A percentile compares a stretch with the other conserved stretches of the same genome.
Conservation (phyloP, 331 rosid genomes). For the Quercus phellos region DNA sequence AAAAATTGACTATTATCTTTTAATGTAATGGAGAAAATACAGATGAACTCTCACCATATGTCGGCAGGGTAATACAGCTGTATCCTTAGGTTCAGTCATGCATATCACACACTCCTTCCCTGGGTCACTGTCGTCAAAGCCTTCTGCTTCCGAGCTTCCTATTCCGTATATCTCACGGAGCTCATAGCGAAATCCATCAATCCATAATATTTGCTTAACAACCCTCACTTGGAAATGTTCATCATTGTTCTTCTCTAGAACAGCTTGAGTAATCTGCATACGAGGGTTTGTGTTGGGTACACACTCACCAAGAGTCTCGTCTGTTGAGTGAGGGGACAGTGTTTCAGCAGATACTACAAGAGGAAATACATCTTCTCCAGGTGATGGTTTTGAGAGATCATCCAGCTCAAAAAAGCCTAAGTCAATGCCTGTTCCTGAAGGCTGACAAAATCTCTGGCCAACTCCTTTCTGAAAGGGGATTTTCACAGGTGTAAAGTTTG, state of each 20-base stretch:
- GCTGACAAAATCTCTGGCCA: constrained; percentile 71
- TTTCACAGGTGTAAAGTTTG: constrained; percentile 52
- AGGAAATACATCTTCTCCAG: constrained; percentile 67
- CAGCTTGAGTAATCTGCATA: constrained; percentile 80
- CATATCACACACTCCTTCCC: constrained; percentile 89
- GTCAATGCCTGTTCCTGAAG: constrained; percentile 79
- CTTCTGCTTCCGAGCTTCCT: constrained; percentile 51
- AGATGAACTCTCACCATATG: constrained; percentile 69
- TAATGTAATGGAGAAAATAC: constrained; percentile 14
- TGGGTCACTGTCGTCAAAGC: constrained; percentile 53
- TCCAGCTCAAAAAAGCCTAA: constrained; percentile 80
- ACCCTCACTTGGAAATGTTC: constrained; percentile 65
- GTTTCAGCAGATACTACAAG: constrained; percentile 80
- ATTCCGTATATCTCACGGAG: constrained; percentile 80
- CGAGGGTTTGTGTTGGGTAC: constrained; percentile 37
- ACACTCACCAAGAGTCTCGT: constrained; percentile 33
- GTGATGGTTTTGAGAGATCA: constrained; percentile 82
- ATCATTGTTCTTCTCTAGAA: constrained; percentile 53
- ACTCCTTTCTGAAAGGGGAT: constrained; percentile 70
- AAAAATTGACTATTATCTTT: not conserved
- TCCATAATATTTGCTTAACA: constrained; percentile 70
- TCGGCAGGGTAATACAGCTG: constrained; percentile 84
- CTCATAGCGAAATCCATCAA: constrained; percentile 76
- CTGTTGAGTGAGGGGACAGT: constrained; percentile 28
- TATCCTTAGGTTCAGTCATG: constrained; percentile 89